A percentile compares a stretch with the other conserved stretches of the same genome.
These are phyloP conservation scores for Aspergillus sp. DNA, from an alignment of 2,329 filamentous ascomycete genomes.

Conservation along the genomic window DNA sequence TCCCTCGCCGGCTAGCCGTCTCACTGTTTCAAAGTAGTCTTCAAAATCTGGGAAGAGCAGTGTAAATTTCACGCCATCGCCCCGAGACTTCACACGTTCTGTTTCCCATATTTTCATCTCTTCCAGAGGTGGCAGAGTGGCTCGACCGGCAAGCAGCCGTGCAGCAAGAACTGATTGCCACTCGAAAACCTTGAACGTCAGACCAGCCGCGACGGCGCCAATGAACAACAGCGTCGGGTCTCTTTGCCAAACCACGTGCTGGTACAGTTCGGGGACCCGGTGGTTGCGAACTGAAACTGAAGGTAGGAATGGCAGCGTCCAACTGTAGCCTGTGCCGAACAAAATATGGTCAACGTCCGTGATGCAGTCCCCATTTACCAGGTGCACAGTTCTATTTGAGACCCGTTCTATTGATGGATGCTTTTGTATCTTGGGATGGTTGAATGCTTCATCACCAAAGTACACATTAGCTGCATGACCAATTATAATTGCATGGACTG, in stretches of 20 bases:
- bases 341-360: constrained; percentile 50
- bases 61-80: constrained; percentile 33
- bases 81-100: neutral
- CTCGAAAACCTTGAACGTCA: constrained; percentile 47
- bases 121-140: neutral
- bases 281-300: constrained; percentile 24
- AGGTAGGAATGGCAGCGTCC: constrained; percentile 52
- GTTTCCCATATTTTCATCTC: neutral
- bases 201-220: constrained; percentile 27
- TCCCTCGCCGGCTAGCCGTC: constrained; percentile 28
- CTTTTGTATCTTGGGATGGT: neutral
- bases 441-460: neutral
- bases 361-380: neutral
- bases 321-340: constrained; percentile 56
- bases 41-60: constrained; percentile 52
- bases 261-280: constrained; percentile 12
- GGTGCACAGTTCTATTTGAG: neutral
- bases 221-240: constrained; percentile 17
- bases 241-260: constrained; percentile 12
- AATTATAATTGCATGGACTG: neutral
- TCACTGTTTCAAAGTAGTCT: constrained; percentile 50
- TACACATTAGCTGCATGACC: neutral
- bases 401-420: neutral
- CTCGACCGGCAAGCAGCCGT: neutral
- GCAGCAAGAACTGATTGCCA: neutral